Conservation (phyloP, 1,284 basidiomycete genomes). For the Papiliotrema nemorosa region DNA sequence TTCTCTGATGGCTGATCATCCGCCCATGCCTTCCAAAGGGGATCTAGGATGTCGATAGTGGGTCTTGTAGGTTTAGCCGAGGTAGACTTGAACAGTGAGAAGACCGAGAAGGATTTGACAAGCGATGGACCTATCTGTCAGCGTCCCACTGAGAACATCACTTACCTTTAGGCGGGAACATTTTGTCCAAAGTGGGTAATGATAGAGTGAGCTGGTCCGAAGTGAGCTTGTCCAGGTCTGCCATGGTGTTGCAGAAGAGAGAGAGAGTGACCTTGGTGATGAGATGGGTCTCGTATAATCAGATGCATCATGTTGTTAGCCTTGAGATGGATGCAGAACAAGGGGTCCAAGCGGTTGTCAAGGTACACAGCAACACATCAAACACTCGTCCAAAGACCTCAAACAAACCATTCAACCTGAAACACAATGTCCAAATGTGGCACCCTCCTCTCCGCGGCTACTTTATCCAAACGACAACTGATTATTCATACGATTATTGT, state of each 20-base stretch:
- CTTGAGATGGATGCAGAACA: too few species aligned
- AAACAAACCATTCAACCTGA: too few species aligned
- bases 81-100: conserved; percentile 2
- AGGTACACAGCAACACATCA: too few species aligned
- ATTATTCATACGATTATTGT: neutral
- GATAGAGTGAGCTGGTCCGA: neutral
- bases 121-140: conserved; percentile 1
- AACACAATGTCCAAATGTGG: too few species aligned
- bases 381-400: too few species aligned
- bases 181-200: neutral
- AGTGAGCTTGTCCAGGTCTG: too few species aligned
- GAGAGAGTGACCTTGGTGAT: neutral
- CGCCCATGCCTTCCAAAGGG: neutral
- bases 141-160: neutral
- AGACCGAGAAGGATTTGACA: conserved; percentile 4
- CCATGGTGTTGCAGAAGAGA: too few species aligned
- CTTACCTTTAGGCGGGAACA: neutral
- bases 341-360: too few species aligned
- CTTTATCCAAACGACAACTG: neutral
- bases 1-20: neutral
- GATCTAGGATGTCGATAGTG: neutral
- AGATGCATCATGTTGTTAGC: neutral
- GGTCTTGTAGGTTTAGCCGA: neutral
- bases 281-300: neutral
- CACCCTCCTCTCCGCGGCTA: neutral